Evolutionary conservation across 305 asterid species (phyloP), one percentile per base, ranked within the genome.

Genomic region (Ilex paraguariensis): DNA sequence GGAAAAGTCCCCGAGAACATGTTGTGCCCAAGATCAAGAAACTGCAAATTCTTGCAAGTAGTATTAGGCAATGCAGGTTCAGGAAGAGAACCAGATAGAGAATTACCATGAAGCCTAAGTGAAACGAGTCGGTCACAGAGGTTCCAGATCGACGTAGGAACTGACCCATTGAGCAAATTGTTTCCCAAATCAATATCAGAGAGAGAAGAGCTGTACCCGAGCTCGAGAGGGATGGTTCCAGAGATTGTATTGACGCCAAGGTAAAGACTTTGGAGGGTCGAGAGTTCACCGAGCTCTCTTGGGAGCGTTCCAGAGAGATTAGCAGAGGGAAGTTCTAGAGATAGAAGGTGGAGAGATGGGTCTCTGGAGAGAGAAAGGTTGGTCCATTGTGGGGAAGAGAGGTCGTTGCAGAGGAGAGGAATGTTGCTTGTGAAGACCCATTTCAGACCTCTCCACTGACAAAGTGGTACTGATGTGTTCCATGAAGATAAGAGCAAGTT

Each of bases 81-180:
- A 39, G 97, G 95, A 65, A 82, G 64, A 62, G 84, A 59, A 60
- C 95, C 99, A 52, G 97, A 84, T 54, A 94, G 77, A 57, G 82
- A 67, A 73, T 94, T 94, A 46, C 95, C 95, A 13, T 86, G 95
- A 63, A 90, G 28, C 33, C 85, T 79, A 46, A 94, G 85, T 0
- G 95, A 88, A 63, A 76, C 82, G 4, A 94, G 82, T 57, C 82
- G 71, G 14, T 86, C 93, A 44, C 99, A 94, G 7, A 88, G 91
- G 73, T 88, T 94, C 99, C 99, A 94, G 57, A 94, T 74, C 3
- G 99, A 94, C 16, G 95, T 31, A 5, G 99, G 97, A 53, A 90
- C 9, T 1, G 93, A 63, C 66, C 96, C 99, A 44, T 72, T 64
- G 7, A 94, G 77, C 81, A 67, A 69, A 70, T 94, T 94, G 68